Evolutionary conservation across 2,329 filamentous ascomycete species (phyloP).

Genomic region (Aspergillus chevalieri): DNA sequence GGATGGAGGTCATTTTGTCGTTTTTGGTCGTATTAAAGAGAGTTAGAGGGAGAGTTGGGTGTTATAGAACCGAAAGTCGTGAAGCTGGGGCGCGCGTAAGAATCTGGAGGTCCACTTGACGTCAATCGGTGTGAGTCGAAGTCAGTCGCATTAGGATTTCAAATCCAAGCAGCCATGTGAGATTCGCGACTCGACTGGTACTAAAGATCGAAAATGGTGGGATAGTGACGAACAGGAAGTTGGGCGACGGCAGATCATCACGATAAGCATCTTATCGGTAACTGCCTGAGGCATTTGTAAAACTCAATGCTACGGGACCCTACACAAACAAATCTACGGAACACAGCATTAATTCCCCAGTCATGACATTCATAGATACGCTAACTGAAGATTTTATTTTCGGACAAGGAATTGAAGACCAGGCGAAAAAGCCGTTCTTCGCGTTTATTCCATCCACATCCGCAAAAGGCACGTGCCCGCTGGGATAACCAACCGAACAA

Average conservation of each 20-base stretch:
- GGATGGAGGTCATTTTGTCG: neutral
- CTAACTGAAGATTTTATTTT: slow-evolving; percentile 10
- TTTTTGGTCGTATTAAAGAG: neutral
- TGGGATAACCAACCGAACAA: slow-evolving; percentile 17
- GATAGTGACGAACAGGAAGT: no score
- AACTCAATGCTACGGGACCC: no score
- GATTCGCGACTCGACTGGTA: no score
- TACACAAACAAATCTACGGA: no score
- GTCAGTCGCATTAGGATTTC: no score
- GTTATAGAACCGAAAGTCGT: no score
- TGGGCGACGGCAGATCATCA: no score
- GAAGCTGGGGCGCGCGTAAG: neutral
- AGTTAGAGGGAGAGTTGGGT: neutral
- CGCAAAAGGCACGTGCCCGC: slow-evolving; percentile 20
- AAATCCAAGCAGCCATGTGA: no score
- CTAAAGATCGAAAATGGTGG: no score
- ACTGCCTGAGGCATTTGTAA: no score
- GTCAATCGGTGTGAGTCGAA: neutral
- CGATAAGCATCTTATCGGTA: no score
- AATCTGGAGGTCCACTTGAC: neutral
- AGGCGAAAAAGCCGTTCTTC: slow-evolving; percentile 49
- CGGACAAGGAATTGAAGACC: slow-evolving; percentile 43
- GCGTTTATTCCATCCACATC: slow-evolving; percentile 47
- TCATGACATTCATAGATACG: neutral
- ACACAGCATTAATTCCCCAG: neutral